These are phyloP conservation scores for Tuber indicum DNA, from an alignment of 495 filamentous ascomycete species.

Conservation along the genomic window DNA sequence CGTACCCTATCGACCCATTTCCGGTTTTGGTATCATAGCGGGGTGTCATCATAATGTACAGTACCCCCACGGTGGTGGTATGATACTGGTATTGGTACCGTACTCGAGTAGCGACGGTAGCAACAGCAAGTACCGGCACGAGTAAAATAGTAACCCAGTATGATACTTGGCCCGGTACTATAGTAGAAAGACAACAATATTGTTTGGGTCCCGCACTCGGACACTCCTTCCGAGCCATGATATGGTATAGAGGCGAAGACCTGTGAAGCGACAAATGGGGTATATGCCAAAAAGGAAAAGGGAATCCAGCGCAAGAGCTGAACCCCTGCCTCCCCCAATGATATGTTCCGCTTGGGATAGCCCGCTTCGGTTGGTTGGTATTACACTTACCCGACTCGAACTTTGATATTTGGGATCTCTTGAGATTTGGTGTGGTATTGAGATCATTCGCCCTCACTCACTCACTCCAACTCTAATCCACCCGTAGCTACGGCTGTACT, in stretches of 20 bases:
- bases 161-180: too few species aligned
- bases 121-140: too few species aligned
- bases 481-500: background rate
- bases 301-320: too few species aligned
- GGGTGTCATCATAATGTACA: too few species aligned
- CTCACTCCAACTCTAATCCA: background rate
- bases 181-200: too few species aligned
- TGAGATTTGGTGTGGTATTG: background rate
- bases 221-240: background rate
- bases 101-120: too few species aligned
- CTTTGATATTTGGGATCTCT: background rate
- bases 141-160: too few species aligned
- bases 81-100: too few species aligned
- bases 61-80: too few species aligned
- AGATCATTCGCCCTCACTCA: background rate
- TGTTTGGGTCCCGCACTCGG: too few species aligned
- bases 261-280: background rate
- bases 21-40: too few species aligned
- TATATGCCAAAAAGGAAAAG: background rate
- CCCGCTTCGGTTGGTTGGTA: background rate
- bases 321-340: background rate
- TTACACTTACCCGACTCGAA: background rate
- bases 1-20: too few species aligned
- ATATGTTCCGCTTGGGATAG: background rate
- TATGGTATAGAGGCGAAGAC: background rate